Evolutionary conservation across 2,329 filamentous ascomycete genomes (phyloP).

Genomic region (Zymoseptoria brevis): DNA sequence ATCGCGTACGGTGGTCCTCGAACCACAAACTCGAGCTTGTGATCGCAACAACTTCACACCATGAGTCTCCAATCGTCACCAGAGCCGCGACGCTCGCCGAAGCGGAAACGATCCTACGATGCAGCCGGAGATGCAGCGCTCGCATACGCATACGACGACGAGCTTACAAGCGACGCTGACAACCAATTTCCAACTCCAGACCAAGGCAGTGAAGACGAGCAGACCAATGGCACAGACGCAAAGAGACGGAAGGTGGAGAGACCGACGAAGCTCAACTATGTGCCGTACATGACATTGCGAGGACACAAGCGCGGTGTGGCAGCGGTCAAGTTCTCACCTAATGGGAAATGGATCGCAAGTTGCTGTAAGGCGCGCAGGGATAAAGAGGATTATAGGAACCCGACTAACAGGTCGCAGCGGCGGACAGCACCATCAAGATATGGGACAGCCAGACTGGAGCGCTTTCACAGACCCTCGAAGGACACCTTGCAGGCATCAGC

Average conservation of each 20-base stretch:
- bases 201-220: slow-evolving; percentile 20
- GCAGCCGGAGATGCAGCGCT: slow-evolving; percentile 16
- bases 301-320: slow-evolving; percentile 76
- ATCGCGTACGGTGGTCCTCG: neutral
- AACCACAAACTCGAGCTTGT: neutral
- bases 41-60: neutral
- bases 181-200: slow-evolving; percentile 19
- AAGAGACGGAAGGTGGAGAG: slow-evolving; percentile 31
- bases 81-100: slow-evolving; percentile 20
- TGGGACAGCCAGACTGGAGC: slow-evolving; percentile 75
- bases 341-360: slow-evolving; percentile 82
- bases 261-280: slow-evolving; percentile 58
- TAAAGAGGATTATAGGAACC: neutral
- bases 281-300: slow-evolving; percentile 59
- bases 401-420: slow-evolving; percentile 41
- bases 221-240: slow-evolving; percentile 2
- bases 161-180: slow-evolving; percentile 20
- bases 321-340: slow-evolving; percentile 82
- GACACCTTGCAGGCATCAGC: slow-evolving; percentile 86
- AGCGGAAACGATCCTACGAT: slow-evolving; percentile 22
- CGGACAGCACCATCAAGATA: slow-evolving; percentile 83
- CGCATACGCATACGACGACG: slow-evolving; percentile 28
- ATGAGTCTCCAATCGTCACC: slow-evolving; percentile 16
- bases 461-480: slow-evolving; percentile 81
- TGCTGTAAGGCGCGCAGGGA: slow-evolving; percentile 48